Conservation (phyloP, 164 flowering plant genomes). For the Tetrastigma voinierianum region DNA sequence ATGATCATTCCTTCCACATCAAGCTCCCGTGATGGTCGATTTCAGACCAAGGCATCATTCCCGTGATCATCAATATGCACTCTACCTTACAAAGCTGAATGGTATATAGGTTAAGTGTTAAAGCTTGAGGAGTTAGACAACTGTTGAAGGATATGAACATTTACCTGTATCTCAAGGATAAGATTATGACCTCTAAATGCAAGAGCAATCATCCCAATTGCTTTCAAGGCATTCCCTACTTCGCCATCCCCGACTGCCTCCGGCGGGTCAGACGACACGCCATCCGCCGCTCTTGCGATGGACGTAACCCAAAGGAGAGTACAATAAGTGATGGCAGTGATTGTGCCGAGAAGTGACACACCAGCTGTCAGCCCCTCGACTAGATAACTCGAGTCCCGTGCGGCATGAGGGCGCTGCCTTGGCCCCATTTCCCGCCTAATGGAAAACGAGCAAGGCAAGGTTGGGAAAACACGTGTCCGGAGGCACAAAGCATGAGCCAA, state of each 20-base stretch:
- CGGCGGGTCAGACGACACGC: slow-evolving; percentile 9
- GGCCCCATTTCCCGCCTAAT: no score
- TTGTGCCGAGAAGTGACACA: slow-evolving; percentile 37
- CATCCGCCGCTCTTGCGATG: slow-evolving; percentile 15
- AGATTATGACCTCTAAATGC: slow-evolving; percentile 58
- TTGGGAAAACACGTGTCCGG: no score
- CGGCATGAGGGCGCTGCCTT: no score
- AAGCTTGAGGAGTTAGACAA: no score
- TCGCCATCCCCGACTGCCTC: background rate
- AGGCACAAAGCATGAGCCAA: no score
- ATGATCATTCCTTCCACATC: slow-evolving; percentile 31
- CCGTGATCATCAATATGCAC: slow-evolving; percentile 14
- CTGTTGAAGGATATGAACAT: background rate
- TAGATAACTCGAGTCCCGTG: no score
- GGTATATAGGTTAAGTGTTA: no score
- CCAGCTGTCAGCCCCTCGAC: no score
- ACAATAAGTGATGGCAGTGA: slow-evolving; percentile 28
- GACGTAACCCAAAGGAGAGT: slow-evolving; percentile 37
- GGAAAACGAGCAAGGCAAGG: no score
- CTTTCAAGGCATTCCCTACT: slow-evolving; percentile 23
- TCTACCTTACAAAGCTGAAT: no score
- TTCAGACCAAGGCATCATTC: slow-evolving; percentile 26
- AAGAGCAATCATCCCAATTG: slow-evolving; percentile 40
- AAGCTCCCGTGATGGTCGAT: slow-evolving; percentile 7
- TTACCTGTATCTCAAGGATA: slow-evolving; percentile 50